Conservation (phyloP, 2,329 filamentous ascomycete genomes). For the Fusarium camptoceras region DNA sequence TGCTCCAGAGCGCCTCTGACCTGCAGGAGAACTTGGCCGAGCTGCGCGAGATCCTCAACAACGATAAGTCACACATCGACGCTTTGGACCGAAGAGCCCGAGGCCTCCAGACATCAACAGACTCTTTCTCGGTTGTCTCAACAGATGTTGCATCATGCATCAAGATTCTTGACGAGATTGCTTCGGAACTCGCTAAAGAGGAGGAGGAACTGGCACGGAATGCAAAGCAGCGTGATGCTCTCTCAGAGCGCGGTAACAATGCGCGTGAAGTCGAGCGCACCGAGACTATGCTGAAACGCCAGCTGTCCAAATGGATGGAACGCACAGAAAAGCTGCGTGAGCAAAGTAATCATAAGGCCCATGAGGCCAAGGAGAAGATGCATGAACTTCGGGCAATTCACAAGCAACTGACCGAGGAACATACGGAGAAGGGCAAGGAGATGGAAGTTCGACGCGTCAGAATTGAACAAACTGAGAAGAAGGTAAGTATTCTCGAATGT, state of each 20-base stretch:
- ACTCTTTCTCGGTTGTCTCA: constrained; percentile 87
- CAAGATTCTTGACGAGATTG: constrained; percentile 88
- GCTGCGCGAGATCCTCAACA: constrained; percentile 79
- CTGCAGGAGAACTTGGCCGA: constrained; percentile 86
- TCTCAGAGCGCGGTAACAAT: constrained; percentile 88
- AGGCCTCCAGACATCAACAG: constrained; percentile 89
- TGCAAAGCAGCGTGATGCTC: constrained; percentile 83
- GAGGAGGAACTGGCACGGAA: constrained; percentile 89
- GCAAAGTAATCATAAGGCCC: constrained; percentile 83
- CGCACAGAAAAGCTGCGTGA: constrained; percentile 86
- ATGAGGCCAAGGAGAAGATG: constrained; percentile 87
- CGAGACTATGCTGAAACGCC: constrained; percentile 84
- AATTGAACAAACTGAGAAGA: constrained; percentile 98
- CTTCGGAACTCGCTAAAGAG: constrained; percentile 86
- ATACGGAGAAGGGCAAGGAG: constrained; percentile 86
- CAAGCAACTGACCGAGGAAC: constrained; percentile 83
- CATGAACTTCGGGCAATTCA: constrained; percentile 87
- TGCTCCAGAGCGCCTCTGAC: constrained; percentile 85
- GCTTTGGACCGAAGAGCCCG: constrained; percentile 86
- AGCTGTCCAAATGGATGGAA: constrained; percentile 86
- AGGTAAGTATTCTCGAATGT: constrained; percentile 67
- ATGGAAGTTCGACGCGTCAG: constrained; percentile 92
- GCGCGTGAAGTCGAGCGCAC: constrained; percentile 92
- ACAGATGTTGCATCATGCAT: constrained; percentile 89
- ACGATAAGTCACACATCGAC: constrained; percentile 88